Evolutionary conservation across 2,329 filamentous ascomycete species (phyloP).

Genomic region (Hirsutella thompsonii): DNA sequence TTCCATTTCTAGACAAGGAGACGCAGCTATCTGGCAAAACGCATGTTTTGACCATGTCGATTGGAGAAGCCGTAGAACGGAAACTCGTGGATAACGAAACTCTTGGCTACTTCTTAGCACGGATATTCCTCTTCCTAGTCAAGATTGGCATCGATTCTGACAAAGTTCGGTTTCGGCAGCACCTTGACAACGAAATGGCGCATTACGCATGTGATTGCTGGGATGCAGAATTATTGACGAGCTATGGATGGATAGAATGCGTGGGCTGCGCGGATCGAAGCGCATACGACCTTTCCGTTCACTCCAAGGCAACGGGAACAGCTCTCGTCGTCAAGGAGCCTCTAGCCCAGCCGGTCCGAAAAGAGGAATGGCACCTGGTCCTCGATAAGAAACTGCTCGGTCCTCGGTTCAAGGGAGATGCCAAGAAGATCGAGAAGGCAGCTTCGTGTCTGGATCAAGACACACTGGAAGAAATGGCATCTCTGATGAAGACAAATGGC

Average conservation of each 20-base stretch:
- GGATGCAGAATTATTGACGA: slow-evolving; percentile 88
- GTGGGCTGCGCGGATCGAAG: slow-evolving; percentile 93
- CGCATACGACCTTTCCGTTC: slow-evolving; percentile 86
- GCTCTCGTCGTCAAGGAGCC: slow-evolving; percentile 75
- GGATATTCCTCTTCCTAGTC: slow-evolving; percentile 81
- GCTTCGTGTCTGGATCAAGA: slow-evolving; percentile 61
- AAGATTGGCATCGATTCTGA: slow-evolving; percentile 75
- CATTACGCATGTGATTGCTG: slow-evolving; percentile 97
- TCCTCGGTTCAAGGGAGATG: slow-evolving; percentile 89
- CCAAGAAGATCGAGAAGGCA: slow-evolving; percentile 70
- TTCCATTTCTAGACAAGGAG: slow-evolving; percentile 72
- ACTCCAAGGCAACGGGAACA: slow-evolving; percentile 83
- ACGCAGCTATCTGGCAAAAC: slow-evolving; percentile 84
- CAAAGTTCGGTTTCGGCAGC: slow-evolving; percentile 93
- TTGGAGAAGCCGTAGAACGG: slow-evolving; percentile 74
- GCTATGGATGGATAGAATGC: slow-evolving; percentile 95
- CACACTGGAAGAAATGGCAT: slow-evolving; percentile 58
- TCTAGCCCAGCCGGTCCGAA: slow-evolving; percentile 59
- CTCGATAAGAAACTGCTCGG: slow-evolving; percentile 94
- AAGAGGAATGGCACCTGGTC: slow-evolving; percentile 81
- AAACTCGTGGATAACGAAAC: slow-evolving; percentile 93
- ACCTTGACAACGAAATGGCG: slow-evolving; percentile 69
- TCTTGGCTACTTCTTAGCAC: slow-evolving; percentile 89
- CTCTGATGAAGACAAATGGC: slow-evolving; percentile 59
- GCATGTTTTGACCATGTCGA: slow-evolving; percentile 55